Evolutionary conservation across 768 basidiomycete species (phyloP).

Genomic region (Trametes punicea): DNA sequence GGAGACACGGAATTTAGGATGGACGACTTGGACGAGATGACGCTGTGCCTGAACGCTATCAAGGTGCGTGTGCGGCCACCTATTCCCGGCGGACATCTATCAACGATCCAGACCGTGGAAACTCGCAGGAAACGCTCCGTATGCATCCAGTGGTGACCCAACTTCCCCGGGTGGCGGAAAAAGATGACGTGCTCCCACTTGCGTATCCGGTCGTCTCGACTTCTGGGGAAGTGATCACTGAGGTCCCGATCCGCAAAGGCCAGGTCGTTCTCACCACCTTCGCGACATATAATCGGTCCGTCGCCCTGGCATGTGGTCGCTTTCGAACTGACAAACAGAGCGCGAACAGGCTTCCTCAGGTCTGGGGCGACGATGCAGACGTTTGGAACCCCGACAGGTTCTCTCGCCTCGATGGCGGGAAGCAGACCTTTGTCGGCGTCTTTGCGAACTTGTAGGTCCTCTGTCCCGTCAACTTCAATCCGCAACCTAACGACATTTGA

Average conservation of each 20-base stretch:
- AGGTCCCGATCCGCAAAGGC: conserved; percentile 9
- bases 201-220: conserved; percentile 1
- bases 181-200: conserved; percentile 27
- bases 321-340: not conserved
- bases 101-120: too few relatives aligned
- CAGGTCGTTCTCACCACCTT: not conserved
- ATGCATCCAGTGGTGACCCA: conserved; percentile 19
- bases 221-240: not conserved
- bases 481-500: not conserved
- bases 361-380: conserved; percentile 18
- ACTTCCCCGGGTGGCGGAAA: conserved; percentile 21
- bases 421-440: conserved; percentile 16
- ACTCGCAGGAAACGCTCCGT: conserved; percentile 26
- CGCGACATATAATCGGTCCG: conserved; percentile 12
- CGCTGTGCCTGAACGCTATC: not conserved
- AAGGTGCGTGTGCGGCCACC: conserved; percentile 6
- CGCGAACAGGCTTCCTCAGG: conserved; percentile 3
- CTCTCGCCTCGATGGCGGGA: not conserved
- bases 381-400: conserved; percentile 18
- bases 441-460: conserved; percentile 16
- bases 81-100: too few relatives aligned
- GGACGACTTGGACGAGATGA: conserved; percentile 14
- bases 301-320: not conserved
- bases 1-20: conserved; percentile 12
- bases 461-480: not conserved